Percentiles rank a stretch among this genome's conserved stretches.
Evolutionary conservation across 1,139 yeast genomes (phyloP).

Genomic region (Yamadazyma siamensis): DNA sequence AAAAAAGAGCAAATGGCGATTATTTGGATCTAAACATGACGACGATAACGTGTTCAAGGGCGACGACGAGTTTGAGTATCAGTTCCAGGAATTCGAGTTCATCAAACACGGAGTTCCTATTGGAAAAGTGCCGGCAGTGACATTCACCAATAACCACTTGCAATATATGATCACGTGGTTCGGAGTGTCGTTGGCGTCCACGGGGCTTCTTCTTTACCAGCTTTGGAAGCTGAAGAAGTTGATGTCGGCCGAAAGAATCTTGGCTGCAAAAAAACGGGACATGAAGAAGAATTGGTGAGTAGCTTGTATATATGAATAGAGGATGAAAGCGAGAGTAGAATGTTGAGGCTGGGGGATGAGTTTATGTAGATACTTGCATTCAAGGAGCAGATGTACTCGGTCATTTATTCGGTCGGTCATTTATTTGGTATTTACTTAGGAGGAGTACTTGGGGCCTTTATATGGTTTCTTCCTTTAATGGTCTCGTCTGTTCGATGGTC

Average conservation of each 20-base stretch:
- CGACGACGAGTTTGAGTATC: constrained; percentile 29
- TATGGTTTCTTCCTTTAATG: too few species aligned
- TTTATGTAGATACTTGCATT: too few species aligned
- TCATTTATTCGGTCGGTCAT: too few species aligned
- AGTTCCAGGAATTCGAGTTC: constrained; percentile 49
- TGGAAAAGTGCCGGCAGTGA: constrained; percentile 76
- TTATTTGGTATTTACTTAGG: too few species aligned
- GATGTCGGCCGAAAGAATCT: constrained; percentile 37
- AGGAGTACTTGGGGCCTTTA: too few species aligned
- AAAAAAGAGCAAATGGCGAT: constrained; percentile 6
- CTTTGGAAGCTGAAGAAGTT: constrained; percentile 29
- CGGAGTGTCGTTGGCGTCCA: constrained; percentile 70
- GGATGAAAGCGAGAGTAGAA: constrained; percentile 1
- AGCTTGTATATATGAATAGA: constrained; percentile 2
- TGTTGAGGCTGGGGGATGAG: too few species aligned
- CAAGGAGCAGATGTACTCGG: too few species aligned
- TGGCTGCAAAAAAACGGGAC: constrained; percentile 40
- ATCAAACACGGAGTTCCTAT: constrained; percentile 84
- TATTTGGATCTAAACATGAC: constrained; percentile 12
- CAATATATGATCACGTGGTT: constrained; percentile 96
- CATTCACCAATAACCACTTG: constrained; percentile 82
- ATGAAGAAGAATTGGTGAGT: constrained; percentile 21
- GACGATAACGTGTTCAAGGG: constrained; percentile 8
- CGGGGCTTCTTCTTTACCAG: constrained; percentile 52
- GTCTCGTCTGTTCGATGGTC: too few species aligned